Evolutionary conservation across 306 rosid species (phyloP), one percentile per base, ranked within the genome.

Genomic region (Gynostemma pentaphyllum): DNA sequence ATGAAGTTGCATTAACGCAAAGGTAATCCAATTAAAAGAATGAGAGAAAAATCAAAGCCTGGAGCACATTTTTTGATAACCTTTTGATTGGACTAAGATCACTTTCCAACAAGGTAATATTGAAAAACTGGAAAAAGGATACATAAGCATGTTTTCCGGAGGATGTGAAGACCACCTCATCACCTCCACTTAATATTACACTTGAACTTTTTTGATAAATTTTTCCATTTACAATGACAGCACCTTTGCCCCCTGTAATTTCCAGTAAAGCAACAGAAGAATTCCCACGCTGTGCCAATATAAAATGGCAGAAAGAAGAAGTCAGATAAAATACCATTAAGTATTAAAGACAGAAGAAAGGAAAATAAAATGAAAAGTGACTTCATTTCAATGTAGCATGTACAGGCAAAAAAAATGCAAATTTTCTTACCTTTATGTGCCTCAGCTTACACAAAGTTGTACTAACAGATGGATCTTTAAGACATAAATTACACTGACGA

Each of bases 141-240:
- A 94, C 99, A 74, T 94, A 94, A 62, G 95, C 87, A 77, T 88
- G 90, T 72, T 78, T 88, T 71, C 85, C 83, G 19, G 80, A 75
- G 34, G 82, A 66, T 67, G 79, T 70, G 61, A 94, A 94, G 66
- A 88, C 84, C 50, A 94, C 77, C 78, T 94, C 99, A 55, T 94
- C 99, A 3, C 99, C 99, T 74, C 94, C 95, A 15, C 54, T 84
- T 49, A 94, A 76, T 53, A 76, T 64, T 29, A 81, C 66, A 41
- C 82, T 78, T 48, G 83, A 69, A 73, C 69, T 81, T 77, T 78
- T 87, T 42, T 62, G 76, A 66, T 30, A 46, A 13, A 52, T 54
- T 79, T 76, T 82, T 16, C 95, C 95, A 59, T 94, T 94, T 21
- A 94, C 94, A 70, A 69, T 85, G 64, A 94, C 94, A 23, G 48